Conservation (phyloP, 2,329 filamentous ascomycete species). For the Penicillium sp. region DNA sequence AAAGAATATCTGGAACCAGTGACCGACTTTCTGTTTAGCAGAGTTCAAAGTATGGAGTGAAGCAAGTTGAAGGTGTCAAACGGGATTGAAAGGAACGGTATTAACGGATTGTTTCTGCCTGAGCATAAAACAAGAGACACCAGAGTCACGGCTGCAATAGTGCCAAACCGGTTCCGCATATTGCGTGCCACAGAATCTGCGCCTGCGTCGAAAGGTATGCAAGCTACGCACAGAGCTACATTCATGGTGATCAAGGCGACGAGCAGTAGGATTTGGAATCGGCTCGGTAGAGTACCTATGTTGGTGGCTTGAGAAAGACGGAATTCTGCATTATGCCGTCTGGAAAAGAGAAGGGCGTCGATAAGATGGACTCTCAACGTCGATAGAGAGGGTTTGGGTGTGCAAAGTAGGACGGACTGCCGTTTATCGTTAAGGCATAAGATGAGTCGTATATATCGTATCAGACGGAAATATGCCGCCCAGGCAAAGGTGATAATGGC, state of each 20-base stretch:
- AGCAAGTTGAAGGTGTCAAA: conserved; percentile 58
- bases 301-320: conserved; percentile 49
- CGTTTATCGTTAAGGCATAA: conserved; percentile 77
- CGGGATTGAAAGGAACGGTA: conserved; percentile 27
- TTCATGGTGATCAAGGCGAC: conserved; percentile 48
- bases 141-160: conserved; percentile 49
- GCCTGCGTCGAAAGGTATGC: conserved; percentile 46
- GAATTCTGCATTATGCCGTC: conserved; percentile 51
- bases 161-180: conserved; percentile 49
- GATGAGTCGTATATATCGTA: conserved; percentile 73
- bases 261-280: conserved; percentile 51
- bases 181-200: conserved; percentile 36
- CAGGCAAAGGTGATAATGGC: conserved; percentile 69
- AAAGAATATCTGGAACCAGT: conserved; percentile 47
- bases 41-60: conserved; percentile 50
- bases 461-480: conserved; percentile 64
- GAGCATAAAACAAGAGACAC: conserved; percentile 49
- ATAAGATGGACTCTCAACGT: conserved; percentile 72
- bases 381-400: conserved; percentile 61
- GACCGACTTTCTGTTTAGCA: conserved; percentile 20
- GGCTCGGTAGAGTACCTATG: conserved; percentile 51
- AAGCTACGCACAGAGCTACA: conserved; percentile 56
- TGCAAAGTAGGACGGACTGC: conserved; percentile 74
- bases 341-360: conserved; percentile 51
- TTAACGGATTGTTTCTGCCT: conserved; percentile 48